These are phyloP conservation scores for Cucurbita pepo DNA, from an alignment of 306 rosid genomes.

Conservation along the genomic window DNA sequence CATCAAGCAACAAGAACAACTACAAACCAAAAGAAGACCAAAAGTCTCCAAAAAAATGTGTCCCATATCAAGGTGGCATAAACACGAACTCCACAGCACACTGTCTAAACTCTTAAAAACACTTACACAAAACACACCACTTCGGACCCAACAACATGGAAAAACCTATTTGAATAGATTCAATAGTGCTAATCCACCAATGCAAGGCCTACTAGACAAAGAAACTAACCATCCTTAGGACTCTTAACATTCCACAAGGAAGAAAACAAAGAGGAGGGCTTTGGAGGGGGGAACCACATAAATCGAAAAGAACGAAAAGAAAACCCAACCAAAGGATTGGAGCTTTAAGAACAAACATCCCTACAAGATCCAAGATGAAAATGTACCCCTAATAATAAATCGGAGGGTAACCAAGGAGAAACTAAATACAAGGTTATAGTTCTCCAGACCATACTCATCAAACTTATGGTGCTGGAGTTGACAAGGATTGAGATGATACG, in stretches of 20 bases:
- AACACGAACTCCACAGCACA: too few relatives aligned
- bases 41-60: background rate
- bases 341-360: too few relatives aligned
- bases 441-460: too few relatives aligned
- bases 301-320: background rate
- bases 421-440: too few relatives aligned
- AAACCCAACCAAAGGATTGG: too few relatives aligned
- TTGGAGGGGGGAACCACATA: background rate
- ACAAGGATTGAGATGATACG: too few relatives aligned
- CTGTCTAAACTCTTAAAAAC: background rate
- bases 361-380: too few relatives aligned
- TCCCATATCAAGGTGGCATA: too few relatives aligned
- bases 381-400: too few relatives aligned
- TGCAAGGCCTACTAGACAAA: background rate
- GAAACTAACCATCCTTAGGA: background rate
- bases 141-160: background rate
- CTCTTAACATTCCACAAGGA: background rate
- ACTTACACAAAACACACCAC: background rate
- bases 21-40: background rate
- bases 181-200: background rate
- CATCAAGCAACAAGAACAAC: background rate
- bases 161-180: background rate
- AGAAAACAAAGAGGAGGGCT: background rate
- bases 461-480: too few relatives aligned
- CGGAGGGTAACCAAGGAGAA: too few relatives aligned